phyloP scores from a whole-genome alignment of 495 filamentous ascomycete genomes.

The Terfezia boudieri region DNA sequence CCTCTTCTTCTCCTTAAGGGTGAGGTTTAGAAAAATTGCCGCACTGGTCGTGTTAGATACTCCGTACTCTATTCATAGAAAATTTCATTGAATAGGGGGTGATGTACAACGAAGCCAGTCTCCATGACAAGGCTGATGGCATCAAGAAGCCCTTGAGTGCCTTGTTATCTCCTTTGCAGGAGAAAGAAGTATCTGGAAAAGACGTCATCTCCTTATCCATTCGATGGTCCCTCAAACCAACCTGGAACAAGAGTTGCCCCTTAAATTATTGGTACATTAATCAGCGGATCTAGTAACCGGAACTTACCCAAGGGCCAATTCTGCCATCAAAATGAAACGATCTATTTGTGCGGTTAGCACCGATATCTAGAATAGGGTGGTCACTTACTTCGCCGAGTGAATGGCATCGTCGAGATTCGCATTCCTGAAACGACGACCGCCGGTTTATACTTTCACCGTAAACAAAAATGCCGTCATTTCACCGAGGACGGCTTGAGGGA shows the following conservation, averaged over 20 bases:
- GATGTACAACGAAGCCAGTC: constrained; percentile 51
- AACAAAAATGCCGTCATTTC: constrained; percentile 80
- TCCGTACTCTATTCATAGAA: constrained; percentile 37
- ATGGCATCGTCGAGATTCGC: constrained; percentile 53
- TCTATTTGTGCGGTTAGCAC: constrained; percentile 15
- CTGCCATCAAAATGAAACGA: constrained; percentile 67
- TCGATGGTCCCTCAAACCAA: too few relatives aligned
- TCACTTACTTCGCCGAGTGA: constrained; percentile 43
- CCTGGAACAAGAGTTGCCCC: not conserved
- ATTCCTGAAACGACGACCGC: constrained; percentile 71
- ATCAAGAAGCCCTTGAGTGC: constrained; percentile 56
- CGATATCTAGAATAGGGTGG: not conserved
- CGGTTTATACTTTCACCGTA: not conserved
- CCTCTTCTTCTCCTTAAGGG: too few relatives aligned
- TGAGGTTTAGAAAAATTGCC: too few relatives aligned
- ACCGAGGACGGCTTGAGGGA: constrained; percentile 58
- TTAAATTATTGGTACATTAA: constrained; percentile 30
- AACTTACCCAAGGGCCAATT: constrained; percentile 53
- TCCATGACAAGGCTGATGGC: constrained; percentile 63
- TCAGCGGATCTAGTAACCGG: not conserved
- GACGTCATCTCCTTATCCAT: too few relatives aligned
- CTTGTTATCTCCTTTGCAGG: constrained; percentile 42
- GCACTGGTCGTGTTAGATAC: constrained; percentile 22
- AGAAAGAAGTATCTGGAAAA: constrained; percentile 41
- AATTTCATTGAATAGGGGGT: constrained; percentile 48